Conservation (phyloP, 2,329 filamentous ascomycete species). For the Xylariaceae sp. region DNA sequence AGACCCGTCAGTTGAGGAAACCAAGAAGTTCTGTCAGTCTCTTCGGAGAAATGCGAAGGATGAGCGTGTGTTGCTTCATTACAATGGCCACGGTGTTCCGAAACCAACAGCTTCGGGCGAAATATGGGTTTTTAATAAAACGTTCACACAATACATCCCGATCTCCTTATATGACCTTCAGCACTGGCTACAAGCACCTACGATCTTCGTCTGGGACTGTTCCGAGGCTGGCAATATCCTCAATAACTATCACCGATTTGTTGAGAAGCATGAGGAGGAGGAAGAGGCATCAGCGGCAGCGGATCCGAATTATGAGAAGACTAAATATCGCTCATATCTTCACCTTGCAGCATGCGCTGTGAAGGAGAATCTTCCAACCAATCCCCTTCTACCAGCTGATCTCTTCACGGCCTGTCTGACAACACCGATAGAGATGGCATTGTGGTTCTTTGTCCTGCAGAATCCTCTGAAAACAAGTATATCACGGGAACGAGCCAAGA, state of each 20-base stretch:
- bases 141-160: constrained; percentile 97
- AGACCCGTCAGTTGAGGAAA: constrained; percentile 95
- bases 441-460: constrained; percentile 94
- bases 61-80: constrained; percentile 95
- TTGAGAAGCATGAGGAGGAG: constrained; percentile 91
- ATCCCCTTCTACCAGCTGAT: constrained; percentile 89
- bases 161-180: constrained; percentile 94
- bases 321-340: constrained; percentile 70
- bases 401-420: constrained; percentile 95
- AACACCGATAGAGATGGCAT: constrained; percentile 94
- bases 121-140: constrained; percentile 99
- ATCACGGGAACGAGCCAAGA: constrained; percentile 80
- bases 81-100: constrained; percentile 96
- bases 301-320: constrained; percentile 83
- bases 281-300: constrained; percentile 75
- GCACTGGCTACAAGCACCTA: constrained; percentile 92
- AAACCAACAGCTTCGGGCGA: constrained; percentile 94
- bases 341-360: constrained; percentile 89
- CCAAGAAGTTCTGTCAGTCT: constrained; percentile 92
- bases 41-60: constrained; percentile 91
- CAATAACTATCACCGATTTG: constrained; percentile 90
- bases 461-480: constrained; percentile 74
- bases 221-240: constrained; percentile 96
- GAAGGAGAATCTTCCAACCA: constrained; percentile 92
- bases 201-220: constrained; percentile 97